Evolutionary conservation across 2,329 filamentous ascomycete genomes (phyloP), one percentile per base, ranked within the genome.

Genomic region (Fusarium sp.): DNA sequence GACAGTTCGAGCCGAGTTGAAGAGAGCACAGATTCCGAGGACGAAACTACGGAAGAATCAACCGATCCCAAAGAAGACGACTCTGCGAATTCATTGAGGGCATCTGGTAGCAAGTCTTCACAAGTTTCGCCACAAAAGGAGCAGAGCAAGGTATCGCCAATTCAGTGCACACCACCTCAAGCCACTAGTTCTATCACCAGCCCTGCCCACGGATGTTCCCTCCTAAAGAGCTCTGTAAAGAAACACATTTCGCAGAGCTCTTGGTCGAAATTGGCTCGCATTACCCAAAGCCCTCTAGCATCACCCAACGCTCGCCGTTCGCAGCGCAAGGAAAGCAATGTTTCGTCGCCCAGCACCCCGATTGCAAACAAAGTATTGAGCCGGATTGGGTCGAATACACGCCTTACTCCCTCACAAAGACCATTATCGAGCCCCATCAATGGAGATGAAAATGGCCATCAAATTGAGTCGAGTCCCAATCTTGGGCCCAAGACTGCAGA

Each of bases 181-280:
- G 18, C 18, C 20, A 36, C 11, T 46, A 49, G 10, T 14, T 38
- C n/a, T 27, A n/a, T 31, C 20, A 7, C 38, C 16, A 59, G 61
- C 14, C 36, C 62, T 27, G 58, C 61, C 10, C 49, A 38, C 57
- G 42, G 58, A 7, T 67, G 64, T 3, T 70, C 69, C 33, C 71
- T 74, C 14, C 56, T 77, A 1, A 75, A 68, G 20, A 58, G 51
- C 31, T 71, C 76, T 9, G 34, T 76, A 7, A 70, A 72, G 51
- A 70, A 57, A 4, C 61, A 74, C 25, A 68, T 77, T 20, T 70
- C 76, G 11, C 62, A 69, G 20, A 72, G 64, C 6, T 71, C 74
- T 10, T 76, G 70, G 77, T 64, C 68, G 33, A 74, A 61, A 20
- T 58, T 70, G n/a, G 67, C 67, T 23, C 58, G 50, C 9, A 49